Conservation (phyloP, 106 monocot genomes). For the Allium cepa region DNA sequence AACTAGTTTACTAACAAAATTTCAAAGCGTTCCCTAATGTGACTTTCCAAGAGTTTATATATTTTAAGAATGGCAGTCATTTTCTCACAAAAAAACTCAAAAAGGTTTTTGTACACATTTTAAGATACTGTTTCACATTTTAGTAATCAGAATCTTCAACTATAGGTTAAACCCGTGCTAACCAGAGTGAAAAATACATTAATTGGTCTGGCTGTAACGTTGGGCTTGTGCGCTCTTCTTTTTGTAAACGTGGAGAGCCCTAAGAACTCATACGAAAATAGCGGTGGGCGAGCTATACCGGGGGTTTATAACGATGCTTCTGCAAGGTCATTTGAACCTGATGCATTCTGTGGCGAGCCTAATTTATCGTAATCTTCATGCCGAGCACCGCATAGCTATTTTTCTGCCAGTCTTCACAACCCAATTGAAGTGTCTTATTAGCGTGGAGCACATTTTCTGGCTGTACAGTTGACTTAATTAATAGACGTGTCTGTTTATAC, state of each 20-base stretch:
- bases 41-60: no score
- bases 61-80: no score
- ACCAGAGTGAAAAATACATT: slow-evolving; percentile 82
- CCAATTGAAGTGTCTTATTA: no score
- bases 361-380: slow-evolving; percentile 21
- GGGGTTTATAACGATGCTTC: slow-evolving; percentile 72
- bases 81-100: neutral
- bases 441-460: no score
- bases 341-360: slow-evolving; percentile 78
- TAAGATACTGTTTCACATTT: neutral
- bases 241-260: slow-evolving; percentile 50
- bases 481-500: no score
- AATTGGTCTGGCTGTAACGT: slow-evolving; percentile 61
- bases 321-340: slow-evolving; percentile 89
- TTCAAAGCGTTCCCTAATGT: no score
- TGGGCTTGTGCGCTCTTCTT: slow-evolving; percentile 53
- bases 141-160: neutral
- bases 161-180: slow-evolving; percentile 90
- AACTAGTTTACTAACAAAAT: no score
- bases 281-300: slow-evolving; percentile 29
- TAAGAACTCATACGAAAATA: slow-evolving; percentile 23
- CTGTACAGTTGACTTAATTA: no score
- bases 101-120: neutral
- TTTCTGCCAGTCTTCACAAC: no score
- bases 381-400: no score